Base-by-base conservation (phyloP, 768 basidiomycete genomes). In the Albatrellus ellisii region DNA sequence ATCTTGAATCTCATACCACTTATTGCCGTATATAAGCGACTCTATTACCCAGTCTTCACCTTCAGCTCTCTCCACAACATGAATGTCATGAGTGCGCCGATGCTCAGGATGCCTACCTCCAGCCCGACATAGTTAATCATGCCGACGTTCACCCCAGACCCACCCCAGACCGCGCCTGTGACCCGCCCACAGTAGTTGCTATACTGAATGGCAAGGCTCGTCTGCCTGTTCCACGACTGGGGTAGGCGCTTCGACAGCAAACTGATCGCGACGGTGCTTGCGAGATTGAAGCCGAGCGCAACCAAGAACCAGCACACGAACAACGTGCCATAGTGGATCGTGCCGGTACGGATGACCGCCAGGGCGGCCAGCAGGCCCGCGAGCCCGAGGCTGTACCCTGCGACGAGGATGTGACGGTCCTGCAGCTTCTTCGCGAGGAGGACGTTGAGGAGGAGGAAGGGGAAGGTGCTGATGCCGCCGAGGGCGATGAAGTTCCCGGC, bases 401-500 rank as follows among this genome's bases (percentile, higher is more conserved):
- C 50, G 4, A 69, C 70, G 21, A 81, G 71, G 26, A 73, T 68
- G 28, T 66, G 59, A 4, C 79, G 70, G 53, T 81, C 80, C 49
- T 79, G 76, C 11, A 73, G 58, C 38, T 70, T 70, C 18, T 66
- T 66, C 3, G 75, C 72, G 46, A 75, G 59, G 54, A 70, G 56
- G 44, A 81, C 62, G 57, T 78, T 80, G 22, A 65, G 51, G 45
- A 79, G 62, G 41, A 82, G 73, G 64, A 83, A 79, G 3, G 80
- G 79, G 55, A 81, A 71, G 24, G 72, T 65, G 18, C 67, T 61
- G 21, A 72, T 59, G 8, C 77, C 80, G 14, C 78, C 78, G 9
- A 82, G 66, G 20, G 75, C 78, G 56, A 81, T 77, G 59, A 79
- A 75, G 58, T 80, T 80, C 6, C 76, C 80, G 3, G 78, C 75